Evolutionary conservation across 805 yeast species (phyloP).

Genomic region (Metahyphopichia silvanorum): DNA sequence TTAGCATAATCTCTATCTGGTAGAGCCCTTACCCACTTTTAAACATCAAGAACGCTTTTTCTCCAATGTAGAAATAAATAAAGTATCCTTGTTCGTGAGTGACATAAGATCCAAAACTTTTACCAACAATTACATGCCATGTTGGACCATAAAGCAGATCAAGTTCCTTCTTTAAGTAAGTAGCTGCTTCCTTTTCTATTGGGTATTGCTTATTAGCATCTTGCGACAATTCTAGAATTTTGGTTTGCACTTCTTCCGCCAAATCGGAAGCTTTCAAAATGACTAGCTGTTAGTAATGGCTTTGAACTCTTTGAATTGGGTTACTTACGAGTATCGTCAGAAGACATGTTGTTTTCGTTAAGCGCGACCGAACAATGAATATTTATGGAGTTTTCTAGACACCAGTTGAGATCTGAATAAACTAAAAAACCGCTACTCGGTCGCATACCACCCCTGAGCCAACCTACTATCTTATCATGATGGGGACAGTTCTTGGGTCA

Average conservation of each 20-base stretch:
- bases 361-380: no score
- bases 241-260: conserved; percentile 51
- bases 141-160: conserved; percentile 64
- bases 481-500: no score
- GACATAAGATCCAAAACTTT: conserved; percentile 74
- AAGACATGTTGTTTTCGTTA: no score
- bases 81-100: conserved; percentile 77
- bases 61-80: conserved; percentile 67
- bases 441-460: no score
- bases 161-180: conserved; percentile 59
- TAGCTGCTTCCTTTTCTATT: conserved; percentile 63
- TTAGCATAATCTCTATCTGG: neutral
- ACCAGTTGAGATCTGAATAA: no score
- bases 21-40: conserved; percentile 51
- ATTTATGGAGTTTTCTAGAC: no score
- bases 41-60: conserved; percentile 64
- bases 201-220: conserved; percentile 42
- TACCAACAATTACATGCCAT: conserved; percentile 83
- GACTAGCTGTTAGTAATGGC: conserved; percentile 24
- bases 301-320: no score
- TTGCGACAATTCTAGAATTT: conserved; percentile 45
- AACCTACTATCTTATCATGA: no score
- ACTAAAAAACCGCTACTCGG: no score
- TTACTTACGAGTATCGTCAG: conserved; percentile 1
- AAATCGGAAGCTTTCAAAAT: conserved; percentile 42